These are phyloP conservation scores for Fusarium graminum DNA, from an alignment of 2,329 filamentous ascomycete species.

Conservation along the genomic window DNA sequence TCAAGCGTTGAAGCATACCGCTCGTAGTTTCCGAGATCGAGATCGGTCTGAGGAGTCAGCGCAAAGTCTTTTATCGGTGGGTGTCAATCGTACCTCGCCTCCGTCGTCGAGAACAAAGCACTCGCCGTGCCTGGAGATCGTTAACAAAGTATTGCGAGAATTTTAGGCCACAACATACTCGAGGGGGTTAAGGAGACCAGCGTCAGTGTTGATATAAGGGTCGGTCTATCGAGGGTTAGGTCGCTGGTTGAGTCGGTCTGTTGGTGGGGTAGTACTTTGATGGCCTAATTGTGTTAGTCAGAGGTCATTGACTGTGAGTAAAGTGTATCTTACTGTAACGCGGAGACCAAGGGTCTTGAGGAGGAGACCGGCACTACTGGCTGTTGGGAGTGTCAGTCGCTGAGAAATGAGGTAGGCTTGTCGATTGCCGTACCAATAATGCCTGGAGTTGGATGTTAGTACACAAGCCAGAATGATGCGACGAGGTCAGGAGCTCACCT, in stretches of 20 bases:
- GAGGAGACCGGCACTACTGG: conserved; percentile 70
- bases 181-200: conserved; percentile 50
- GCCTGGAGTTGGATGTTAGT: conserved; percentile 28
- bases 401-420: background rate
- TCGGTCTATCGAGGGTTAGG: conserved; percentile 60
- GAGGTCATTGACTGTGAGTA: background rate
- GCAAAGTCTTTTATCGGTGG: background rate
- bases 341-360: conserved; percentile 85
- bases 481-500: conserved; percentile 19
- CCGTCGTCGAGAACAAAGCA: conserved; percentile 87
- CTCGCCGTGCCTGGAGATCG: conserved; percentile 77
- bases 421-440: conserved; percentile 29
- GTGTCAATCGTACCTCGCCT: conserved; percentile 31
- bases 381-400: conserved; percentile 26
- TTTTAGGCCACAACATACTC: conserved; percentile 46
- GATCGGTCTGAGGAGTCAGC: conserved; percentile 56
- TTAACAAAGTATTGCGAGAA: conserved; percentile 12
- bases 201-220: conserved; percentile 61
- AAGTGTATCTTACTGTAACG: conserved; percentile 61
- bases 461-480: conserved; percentile 5
- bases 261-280: conserved; percentile 27
- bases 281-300: conserved; percentile 41
- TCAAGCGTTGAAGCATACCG: conserved; percentile 47
- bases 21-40: conserved; percentile 71
- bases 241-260: background rate